phyloP scores from a whole-genome alignment of 441 rosid genomes.

The Erysimum cheiri region DNA sequence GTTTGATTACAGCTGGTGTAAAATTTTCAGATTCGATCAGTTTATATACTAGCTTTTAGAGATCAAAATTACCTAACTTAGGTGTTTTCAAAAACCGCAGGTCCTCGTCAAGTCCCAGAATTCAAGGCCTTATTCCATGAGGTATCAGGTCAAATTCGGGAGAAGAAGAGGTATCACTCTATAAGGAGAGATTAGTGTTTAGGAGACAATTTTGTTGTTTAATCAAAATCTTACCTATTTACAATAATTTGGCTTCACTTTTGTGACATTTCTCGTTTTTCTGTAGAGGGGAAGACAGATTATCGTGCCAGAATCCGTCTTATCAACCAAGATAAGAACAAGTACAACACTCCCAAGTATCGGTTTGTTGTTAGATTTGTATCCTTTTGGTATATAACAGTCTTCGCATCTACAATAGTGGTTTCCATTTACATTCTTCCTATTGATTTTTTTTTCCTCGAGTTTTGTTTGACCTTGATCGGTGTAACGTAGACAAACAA shows the following conservation, averaged over 20 bases:
- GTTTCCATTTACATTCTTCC: background rate
- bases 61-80: background rate
- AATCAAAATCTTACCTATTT: background rate
- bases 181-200: background rate
- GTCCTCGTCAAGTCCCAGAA: background rate
- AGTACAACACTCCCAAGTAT: slow-evolving; percentile 22
- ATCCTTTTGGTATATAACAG: background rate
- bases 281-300: slow-evolving; percentile 72
- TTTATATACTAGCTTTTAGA: background rate
- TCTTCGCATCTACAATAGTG: too few relatives aligned
- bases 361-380: background rate
- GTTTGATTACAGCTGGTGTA: too few relatives aligned
- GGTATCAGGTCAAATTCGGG: slow-evolving; percentile 77
- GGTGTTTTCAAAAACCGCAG: background rate
- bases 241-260: background rate
- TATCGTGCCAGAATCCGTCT: slow-evolving; percentile 76
- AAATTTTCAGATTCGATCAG: too few relatives aligned
- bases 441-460: background rate
- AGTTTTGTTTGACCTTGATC: background rate
- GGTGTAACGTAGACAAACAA: too few relatives aligned
- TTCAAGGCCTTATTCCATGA: slow-evolving; percentile 60
- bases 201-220: background rate
- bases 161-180: slow-evolving; percentile 66
- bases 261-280: background rate
- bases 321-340: slow-evolving; percentile 78